These are phyloP conservation scores for Microdochium paspali DNA, from an alignment of 2,329 filamentous ascomycete genomes.

Conservation along the genomic window DNA sequence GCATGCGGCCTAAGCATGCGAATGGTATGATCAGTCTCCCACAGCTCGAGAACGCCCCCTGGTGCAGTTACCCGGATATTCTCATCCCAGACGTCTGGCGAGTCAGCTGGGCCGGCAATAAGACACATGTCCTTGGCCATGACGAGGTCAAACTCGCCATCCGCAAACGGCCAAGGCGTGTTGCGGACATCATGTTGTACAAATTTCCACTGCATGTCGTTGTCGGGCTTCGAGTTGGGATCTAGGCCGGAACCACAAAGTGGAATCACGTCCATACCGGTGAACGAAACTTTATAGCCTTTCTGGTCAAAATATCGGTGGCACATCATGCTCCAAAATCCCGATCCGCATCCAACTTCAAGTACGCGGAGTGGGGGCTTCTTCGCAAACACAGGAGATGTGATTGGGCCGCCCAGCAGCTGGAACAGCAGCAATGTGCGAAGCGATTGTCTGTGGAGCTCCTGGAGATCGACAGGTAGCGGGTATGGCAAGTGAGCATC, in stretches of 20 bases:
- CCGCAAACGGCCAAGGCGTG: conserved; percentile 65
- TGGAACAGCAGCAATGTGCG: conserved; percentile 74
- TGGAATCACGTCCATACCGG: conserved; percentile 72
- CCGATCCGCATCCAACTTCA: conserved; percentile 80
- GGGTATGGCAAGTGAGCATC: conserved; percentile 67
- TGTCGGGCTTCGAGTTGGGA: conserved; percentile 41
- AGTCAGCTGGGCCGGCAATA: conserved; percentile 50
- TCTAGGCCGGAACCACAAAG: conserved; percentile 41
- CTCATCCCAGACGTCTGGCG: conserved; percentile 58
- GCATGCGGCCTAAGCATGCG: conserved; percentile 76
- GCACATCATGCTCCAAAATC: conserved; percentile 83
- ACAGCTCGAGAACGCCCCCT: conserved; percentile 75
- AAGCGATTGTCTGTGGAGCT: conserved; percentile 80
- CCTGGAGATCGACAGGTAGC: conserved; percentile 78
- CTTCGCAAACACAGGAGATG: conserved; percentile 55
- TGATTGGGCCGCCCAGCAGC: conserved; percentile 72
- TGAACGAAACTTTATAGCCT: conserved; percentile 66
- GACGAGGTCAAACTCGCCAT: conserved; percentile 77
- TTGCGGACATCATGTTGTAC: conserved; percentile 78
- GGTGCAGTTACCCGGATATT: conserved; percentile 67
- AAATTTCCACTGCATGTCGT: conserved; percentile 81
- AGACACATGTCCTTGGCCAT: conserved; percentile 73
- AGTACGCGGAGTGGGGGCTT: conserved; percentile 69
- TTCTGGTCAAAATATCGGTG: conserved; percentile 66
- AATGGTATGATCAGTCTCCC: conserved; percentile 80